Evolutionary conservation across 192 early-diverging fungal species (phyloP).

Genomic region (Backusella liffmaniae): DNA sequence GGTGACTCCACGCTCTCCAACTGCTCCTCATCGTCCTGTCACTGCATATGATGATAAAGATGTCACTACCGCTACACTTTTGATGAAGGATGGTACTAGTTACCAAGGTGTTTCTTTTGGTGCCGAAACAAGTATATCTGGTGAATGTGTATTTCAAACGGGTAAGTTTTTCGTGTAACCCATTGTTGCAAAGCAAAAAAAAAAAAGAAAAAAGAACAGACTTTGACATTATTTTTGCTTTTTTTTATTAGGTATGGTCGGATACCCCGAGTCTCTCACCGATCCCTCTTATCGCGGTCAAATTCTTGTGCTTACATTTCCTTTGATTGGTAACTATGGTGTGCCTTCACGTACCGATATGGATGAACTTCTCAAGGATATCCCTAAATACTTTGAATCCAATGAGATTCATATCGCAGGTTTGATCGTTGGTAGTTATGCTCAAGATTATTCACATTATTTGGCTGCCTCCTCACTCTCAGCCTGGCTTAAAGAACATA

Average conservation of each 20-base stretch:
- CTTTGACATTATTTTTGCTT: neutral
- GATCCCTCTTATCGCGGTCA: conserved; percentile 99
- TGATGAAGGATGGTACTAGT: conserved; percentile 82
- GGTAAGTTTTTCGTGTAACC: conserved; percentile 49
- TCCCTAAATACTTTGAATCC: conserved; percentile 96
- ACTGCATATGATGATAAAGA: conserved; percentile 35
- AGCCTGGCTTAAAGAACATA: conserved; percentile 89
- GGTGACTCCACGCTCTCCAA: conserved; percentile 34
- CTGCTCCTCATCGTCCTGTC: conserved; percentile 38
- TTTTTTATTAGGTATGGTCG: conserved; percentile 85
- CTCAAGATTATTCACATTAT: conserved; percentile 91
- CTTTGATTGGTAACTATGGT: conserved; percentile 97
- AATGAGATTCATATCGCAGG: conserved; percentile 91
- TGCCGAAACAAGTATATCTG: conserved; percentile 83
- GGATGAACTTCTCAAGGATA: conserved; percentile 80
- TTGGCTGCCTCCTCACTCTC: conserved; percentile 83
- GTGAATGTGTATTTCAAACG: conserved; percentile 99
- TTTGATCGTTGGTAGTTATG: conserved; percentile 90
- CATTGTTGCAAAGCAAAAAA: neutral
- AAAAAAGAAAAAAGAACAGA: neutral
- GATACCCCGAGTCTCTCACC: conserved; percentile 97
- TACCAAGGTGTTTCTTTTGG: conserved; percentile 96
- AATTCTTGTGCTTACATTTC: conserved; percentile 97
- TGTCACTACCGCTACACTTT: conserved; percentile 63
- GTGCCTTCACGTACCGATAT: conserved; percentile 86